Evolutionary conservation across 2,329 filamentous ascomycete genomes (phyloP).

Genomic region (Plenodomus lindquistii): DNA sequence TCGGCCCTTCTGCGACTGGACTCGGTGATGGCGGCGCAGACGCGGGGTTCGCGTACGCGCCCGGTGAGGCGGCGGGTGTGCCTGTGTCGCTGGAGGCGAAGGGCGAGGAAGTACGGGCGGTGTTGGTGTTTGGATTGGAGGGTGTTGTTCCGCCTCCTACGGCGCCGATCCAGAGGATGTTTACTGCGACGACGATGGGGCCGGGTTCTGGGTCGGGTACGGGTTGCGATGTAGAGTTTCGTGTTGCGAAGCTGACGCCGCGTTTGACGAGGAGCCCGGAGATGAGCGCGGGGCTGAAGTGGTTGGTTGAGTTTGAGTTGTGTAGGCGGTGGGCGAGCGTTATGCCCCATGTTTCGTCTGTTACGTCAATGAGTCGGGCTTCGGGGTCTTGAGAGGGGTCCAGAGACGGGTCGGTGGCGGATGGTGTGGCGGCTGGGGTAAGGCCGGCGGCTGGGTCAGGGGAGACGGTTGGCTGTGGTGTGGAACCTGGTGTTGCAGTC

Average conservation of each 20-base stretch:
- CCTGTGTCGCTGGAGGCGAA: conserved; percentile 20
- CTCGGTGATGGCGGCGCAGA: conserved; percentile 12
- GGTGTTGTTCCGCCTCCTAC: conserved; percentile 27
- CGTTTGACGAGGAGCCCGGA: conserved; percentile 52
- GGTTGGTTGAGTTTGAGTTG: conserved; percentile 40
- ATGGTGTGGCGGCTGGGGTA: conserved; percentile 70
- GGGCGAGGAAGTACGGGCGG: conserved; percentile 33
- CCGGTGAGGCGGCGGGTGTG: conserved; percentile 2
- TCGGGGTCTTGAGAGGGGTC: conserved; percentile 61
- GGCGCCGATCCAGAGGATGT: conserved; percentile 52
- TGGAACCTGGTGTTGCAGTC: conserved; percentile 34
- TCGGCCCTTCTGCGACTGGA: conserved; percentile 5
- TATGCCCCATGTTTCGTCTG: conserved; percentile 77
- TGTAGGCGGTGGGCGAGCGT: conserved; percentile 64
- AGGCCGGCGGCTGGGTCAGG: conserved; percentile 44
- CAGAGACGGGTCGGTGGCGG: conserved; percentile 50
- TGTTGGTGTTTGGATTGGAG: neutral
- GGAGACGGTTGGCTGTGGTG: conserved; percentile 39
- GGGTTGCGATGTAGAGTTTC: conserved; percentile 13
- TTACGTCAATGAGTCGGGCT: conserved; percentile 70
- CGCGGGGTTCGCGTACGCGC: conserved; percentile 12
- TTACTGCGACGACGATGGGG: conserved; percentile 46
- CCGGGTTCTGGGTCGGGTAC: conserved; percentile 30
- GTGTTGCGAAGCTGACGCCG: conserved; percentile 22
- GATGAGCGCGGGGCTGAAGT: conserved; percentile 45